Evolutionary conservation across 495 filamentous ascomycete species (phyloP).

Genomic region (Neurospora intermedia): DNA sequence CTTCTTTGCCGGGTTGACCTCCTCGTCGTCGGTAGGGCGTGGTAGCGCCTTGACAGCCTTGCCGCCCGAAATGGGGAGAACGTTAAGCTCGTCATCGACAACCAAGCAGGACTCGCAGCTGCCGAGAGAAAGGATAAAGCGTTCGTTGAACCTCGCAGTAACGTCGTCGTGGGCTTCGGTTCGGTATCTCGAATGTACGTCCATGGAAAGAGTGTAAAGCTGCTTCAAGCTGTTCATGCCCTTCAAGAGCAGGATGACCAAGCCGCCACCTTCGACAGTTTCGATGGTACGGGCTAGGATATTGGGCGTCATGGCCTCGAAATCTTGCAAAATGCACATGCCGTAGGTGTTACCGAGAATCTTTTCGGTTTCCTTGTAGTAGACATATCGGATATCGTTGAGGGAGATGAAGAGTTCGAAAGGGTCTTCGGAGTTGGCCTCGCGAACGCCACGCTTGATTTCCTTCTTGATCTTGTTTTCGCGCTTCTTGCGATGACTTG

Average conservation of each 20-base stretch:
- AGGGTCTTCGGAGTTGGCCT: slow-evolving; percentile 90
- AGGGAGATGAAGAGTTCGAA: slow-evolving; percentile 97
- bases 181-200: slow-evolving; percentile 90
- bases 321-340: slow-evolving; percentile 97
- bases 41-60: slow-evolving; percentile 82
- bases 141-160: slow-evolving; percentile 91
- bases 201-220: slow-evolving; percentile 95
- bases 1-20: slow-evolving; percentile 51
- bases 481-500: slow-evolving; percentile 86
- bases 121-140: slow-evolving; percentile 90
- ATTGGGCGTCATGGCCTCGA: slow-evolving; percentile 96
- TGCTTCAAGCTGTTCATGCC: slow-evolving; percentile 97
- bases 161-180: slow-evolving; percentile 97
- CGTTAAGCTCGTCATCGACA: slow-evolving; percentile 95
- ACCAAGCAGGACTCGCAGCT: slow-evolving; percentile 92
- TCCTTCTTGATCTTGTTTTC: slow-evolving; percentile 97
- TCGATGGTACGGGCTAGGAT: slow-evolving; percentile 90
- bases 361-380: slow-evolving; percentile 99
- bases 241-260: slow-evolving; percentile 84
- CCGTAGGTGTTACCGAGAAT: slow-evolving; percentile 98
- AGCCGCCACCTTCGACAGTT: slow-evolving; percentile 91
- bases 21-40: slow-evolving; percentile 56
- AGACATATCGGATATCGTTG: slow-evolving; percentile 95
- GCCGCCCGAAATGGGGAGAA: slow-evolving; percentile 92
- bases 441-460: slow-evolving; percentile 88